Evolutionary conservation across 768 basidiomycete genomes (phyloP).

Genomic region (Strobilomyces dryophilus): DNA sequence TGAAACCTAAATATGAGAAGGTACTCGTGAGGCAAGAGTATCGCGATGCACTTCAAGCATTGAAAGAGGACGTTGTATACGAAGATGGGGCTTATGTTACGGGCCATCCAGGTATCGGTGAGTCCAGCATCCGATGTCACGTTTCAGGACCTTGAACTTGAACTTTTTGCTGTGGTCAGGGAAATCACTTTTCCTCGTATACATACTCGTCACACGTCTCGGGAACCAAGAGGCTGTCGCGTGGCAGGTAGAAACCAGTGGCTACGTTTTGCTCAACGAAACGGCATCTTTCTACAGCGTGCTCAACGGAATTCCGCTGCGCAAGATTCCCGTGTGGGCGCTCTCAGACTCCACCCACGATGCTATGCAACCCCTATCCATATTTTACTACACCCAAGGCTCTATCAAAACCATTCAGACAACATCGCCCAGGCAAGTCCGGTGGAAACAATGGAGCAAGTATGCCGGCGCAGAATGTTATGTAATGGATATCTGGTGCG

Average conservation of each 20-base stretch:
- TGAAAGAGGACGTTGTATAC: not conserved
- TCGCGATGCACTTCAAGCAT: not conserved
- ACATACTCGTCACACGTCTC: not conserved
- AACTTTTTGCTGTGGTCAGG: not conserved
- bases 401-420: not conserved
- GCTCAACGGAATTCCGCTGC: no score
- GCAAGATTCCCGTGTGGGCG: not conserved
- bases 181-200: not conserved
- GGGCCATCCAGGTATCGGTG: not conserved
- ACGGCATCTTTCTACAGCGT: not conserved
- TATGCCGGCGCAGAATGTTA: not conserved
- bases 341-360: not conserved
- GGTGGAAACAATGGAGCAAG: slow-evolving; percentile 3
- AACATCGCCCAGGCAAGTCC: not conserved
- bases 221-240: not conserved
- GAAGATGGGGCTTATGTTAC: not conserved
- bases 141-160: not conserved
- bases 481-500: not conserved
- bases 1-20: slow-evolving; percentile 19
- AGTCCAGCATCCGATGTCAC: not conserved
- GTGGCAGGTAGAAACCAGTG: not conserved
- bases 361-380: not conserved
- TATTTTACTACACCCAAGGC: fast-evolving
- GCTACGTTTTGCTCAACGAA: not conserved
- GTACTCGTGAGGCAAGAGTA: not conserved